Percentiles rank a stretch among this genome's conserved stretches.
These are phyloP conservation scores for Serendipita vermifera DNA, from an alignment of 768 basidiomycete species.

Conservation along the genomic window DNA sequence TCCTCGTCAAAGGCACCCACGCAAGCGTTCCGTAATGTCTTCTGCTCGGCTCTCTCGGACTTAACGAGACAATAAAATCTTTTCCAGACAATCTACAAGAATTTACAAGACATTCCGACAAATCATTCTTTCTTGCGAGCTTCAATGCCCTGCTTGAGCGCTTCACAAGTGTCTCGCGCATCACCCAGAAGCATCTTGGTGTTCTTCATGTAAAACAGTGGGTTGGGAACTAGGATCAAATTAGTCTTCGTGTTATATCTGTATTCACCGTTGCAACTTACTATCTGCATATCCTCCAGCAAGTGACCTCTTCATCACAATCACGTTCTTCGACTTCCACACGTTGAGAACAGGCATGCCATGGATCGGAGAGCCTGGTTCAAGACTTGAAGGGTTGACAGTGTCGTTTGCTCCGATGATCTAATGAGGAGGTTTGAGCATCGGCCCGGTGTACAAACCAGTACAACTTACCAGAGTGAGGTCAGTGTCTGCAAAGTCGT, in stretches of 20 bases:
- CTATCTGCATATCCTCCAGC: constrained; percentile 68
- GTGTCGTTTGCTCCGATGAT: constrained; percentile 81
- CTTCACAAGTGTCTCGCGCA: constrained; percentile 83
- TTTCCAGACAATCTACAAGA: too few species aligned
- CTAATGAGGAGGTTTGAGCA: too few species aligned
- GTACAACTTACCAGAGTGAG: constrained; percentile 50
- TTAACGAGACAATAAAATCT: too few species aligned
- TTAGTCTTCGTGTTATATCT: constrained; percentile 44
- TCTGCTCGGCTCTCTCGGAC: too few species aligned
- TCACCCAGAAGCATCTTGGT: constrained; percentile 89
- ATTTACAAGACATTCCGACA: too few species aligned
- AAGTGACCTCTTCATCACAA: constrained; percentile 89
- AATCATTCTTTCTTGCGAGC: constrained; percentile 11
- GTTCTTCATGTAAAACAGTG: constrained; percentile 85
- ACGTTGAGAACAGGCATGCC: constrained; percentile 88
- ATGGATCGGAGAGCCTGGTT: constrained; percentile 75
- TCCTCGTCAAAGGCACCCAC: too few species aligned
- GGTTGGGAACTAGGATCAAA: constrained; percentile 50
- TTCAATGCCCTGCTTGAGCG: constrained; percentile 21
- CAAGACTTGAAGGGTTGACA: constrained; percentile 80
- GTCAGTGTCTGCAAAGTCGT: constrained; percentile 79
- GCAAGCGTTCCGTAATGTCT: too few species aligned
- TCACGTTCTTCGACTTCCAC: constrained; percentile 86
- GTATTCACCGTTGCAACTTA: constrained; percentile 5
- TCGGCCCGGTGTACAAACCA: too few species aligned